Evolutionary conservation across 1,284 basidiomycete genomes (phyloP).

Genomic region (Afroboletus lepidellus): DNA sequence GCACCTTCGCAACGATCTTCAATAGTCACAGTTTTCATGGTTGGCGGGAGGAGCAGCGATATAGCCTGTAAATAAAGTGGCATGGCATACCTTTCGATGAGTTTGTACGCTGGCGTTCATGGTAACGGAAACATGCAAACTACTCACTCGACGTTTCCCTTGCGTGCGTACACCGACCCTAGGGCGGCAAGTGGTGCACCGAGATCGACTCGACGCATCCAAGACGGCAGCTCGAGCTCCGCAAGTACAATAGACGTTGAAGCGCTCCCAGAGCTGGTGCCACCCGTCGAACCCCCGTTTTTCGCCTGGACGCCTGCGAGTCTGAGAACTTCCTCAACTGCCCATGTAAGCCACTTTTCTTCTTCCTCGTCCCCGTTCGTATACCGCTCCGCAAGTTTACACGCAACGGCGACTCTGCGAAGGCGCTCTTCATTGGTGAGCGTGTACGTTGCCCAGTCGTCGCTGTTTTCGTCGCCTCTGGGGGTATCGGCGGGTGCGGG

Average conservation of each 20-base stretch:
- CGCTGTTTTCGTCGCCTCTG: background rate
- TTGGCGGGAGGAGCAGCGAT: conserved; percentile 59
- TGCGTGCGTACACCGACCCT: conserved; percentile 58
- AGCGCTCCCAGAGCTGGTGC: background rate
- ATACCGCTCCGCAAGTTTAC: conserved; percentile 65
- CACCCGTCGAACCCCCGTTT: background rate
- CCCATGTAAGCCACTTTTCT: conserved; percentile 58
- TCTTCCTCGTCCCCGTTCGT: conserved; percentile 43
- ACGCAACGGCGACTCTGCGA: conserved; percentile 61
- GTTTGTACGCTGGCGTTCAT: background rate
- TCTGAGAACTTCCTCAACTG: conserved; percentile 60
- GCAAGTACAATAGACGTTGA: conserved; percentile 35
- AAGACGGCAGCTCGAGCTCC: conserved; percentile 58
- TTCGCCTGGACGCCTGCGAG: conserved; percentile 31
- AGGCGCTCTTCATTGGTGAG: conserved; percentile 48
- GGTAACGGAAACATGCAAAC: background rate
- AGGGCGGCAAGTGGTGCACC: conserved; percentile 70
- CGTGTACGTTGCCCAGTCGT: conserved; percentile 26
- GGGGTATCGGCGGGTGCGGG: conserved; percentile 2
- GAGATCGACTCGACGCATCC: conserved; percentile 60
- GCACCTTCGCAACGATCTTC: conserved; percentile 63
- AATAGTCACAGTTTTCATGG: conserved; percentile 34
- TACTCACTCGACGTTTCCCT: conserved; percentile 61
- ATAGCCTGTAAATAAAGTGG: conserved; percentile 66
- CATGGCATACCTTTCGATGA: conserved; percentile 52